Evolutionary conservation across 2,329 filamentous ascomycete species (phyloP), one percentile per base, ranked within the genome.

Genomic region (Hymenoscyphus infarciens): DNA sequence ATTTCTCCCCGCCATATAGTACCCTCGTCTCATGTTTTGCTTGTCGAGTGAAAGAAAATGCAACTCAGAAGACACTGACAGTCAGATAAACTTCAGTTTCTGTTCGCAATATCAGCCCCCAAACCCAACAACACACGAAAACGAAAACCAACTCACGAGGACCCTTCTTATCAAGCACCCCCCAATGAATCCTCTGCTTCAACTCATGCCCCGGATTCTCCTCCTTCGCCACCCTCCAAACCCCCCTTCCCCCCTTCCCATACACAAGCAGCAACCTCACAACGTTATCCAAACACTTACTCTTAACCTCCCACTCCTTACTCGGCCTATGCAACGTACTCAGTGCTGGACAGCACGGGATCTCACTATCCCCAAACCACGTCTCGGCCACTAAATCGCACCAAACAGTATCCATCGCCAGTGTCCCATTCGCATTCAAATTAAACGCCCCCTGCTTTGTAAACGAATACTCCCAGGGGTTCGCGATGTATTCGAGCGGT

Each of bases 131-230:
- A 3, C 29, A 31, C 29, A 8, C 29, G 8, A 22, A 25, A 38
- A 27, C 2, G 7, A 19, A 31, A 33, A 25, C 1, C 1, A 57
- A 57, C 33, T 39, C 19, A 57, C 55, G 29, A 25, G 29, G 29
- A 10, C n/a, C 5, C 15, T 38, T 57, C 55, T 35, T 35, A 38
- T 38, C 33, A 6, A 57, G 2, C 55, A 7, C 33, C 55, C 27
- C 55, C 29, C 19, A 57, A 57, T 57, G 55, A 38, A 57, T 35
- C 55, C 55, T 33, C 33, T 16, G 15, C 55, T 39, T 57, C 16
- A 22, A 11, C 55, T 57, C 55, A 38, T 35, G 55, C 15, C 27
- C 29, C 31, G 55, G 33, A 57, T 38, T 38, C 29, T 35, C 19
- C 33, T 22, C 55, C 19, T 10, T 38, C 15, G 15, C 33, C 6